These are phyloP conservation scores for Phytophthora quininea DNA, from an alignment of 352 stramenopile genomes.

Conservation along the genomic window DNA sequence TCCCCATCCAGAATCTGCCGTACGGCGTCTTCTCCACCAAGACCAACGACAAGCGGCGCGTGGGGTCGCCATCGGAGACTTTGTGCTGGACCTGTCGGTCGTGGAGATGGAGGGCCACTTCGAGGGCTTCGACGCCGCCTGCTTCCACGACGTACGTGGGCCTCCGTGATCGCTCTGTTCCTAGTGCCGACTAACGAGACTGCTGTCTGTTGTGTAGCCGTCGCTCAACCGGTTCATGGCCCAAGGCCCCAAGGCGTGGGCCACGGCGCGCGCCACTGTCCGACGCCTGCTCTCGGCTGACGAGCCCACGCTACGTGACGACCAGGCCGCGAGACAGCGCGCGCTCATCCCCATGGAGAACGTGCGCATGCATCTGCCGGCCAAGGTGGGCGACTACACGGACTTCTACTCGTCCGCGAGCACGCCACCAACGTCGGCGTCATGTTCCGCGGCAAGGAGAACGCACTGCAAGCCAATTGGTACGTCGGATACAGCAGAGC, in stretches of 20 bases:
- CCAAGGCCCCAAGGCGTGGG: slow-evolving; percentile 88
- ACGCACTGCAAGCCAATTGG: slow-evolving; percentile 97
- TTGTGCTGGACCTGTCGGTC: slow-evolving; percentile 89
- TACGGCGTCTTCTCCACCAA: slow-evolving; percentile 94
- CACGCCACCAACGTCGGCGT: slow-evolving; percentile 96
- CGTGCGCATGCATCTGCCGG: slow-evolving; percentile 92
- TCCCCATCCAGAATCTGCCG: slow-evolving; percentile 95
- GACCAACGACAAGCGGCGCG: slow-evolving; percentile 65
- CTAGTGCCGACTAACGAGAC: neutral
- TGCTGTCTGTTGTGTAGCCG: slow-evolving; percentile 32
- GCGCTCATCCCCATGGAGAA: slow-evolving; percentile 83
- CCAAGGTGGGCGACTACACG: slow-evolving; percentile 96
- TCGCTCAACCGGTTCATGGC: slow-evolving; percentile 95
- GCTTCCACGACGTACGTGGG: slow-evolving; percentile 64
- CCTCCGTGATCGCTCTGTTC: neutral
- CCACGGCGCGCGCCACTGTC: slow-evolving; percentile 82
- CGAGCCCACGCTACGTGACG: slow-evolving; percentile 79
- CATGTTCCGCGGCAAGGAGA: slow-evolving; percentile 94
- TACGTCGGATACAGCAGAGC: slow-evolving; percentile 17
- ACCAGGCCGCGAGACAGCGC: slow-evolving; percentile 70
- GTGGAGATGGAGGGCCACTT: slow-evolving; percentile 92
- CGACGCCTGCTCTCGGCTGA: slow-evolving; percentile 85
- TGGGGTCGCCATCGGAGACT: slow-evolving; percentile 85
- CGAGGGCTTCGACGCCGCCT: slow-evolving; percentile 75
- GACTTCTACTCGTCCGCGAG: slow-evolving; percentile 98